These are phyloP conservation scores for Lactifluus hygrophoroides DNA, from an alignment of 768 basidiomycete species.

Conservation along the genomic window DNA sequence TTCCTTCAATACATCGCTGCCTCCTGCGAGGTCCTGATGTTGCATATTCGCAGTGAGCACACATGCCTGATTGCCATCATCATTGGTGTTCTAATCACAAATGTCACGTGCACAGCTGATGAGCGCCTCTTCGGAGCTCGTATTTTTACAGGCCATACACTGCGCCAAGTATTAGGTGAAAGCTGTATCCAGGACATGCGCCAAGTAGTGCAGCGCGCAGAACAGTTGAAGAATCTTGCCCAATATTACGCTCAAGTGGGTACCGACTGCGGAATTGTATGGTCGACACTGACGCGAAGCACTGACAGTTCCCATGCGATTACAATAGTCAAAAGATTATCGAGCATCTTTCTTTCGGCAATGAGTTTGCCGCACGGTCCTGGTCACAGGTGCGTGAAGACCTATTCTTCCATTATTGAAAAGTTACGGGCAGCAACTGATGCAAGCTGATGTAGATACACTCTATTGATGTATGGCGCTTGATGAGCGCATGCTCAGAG, in stretches of 20 bases:
- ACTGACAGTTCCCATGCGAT: not conserved
- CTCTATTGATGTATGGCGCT: not conserved
- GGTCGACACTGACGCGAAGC: not conserved
- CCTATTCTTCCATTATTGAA: not conserved
- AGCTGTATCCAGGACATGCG: slow-evolving; percentile 10
- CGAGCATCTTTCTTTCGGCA: slow-evolving; percentile 1
- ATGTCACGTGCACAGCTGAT: not conserved
- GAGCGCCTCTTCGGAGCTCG: slow-evolving; percentile 2
- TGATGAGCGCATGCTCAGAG: not conserved
- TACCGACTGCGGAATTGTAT: not conserved
- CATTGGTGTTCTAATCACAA: not conserved
- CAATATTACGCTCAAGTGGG: slow-evolving; percentile 5
- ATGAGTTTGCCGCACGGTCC: slow-evolving; percentile 12
- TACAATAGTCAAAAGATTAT: not conserved
- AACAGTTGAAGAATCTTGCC: slow-evolving; percentile 5
- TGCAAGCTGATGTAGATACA: not conserved
- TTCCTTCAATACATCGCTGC: slow-evolving; percentile 13
- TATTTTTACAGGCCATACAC: not conserved
- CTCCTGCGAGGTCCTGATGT: slow-evolving; percentile 6
- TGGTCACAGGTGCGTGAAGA: slow-evolving; percentile 10
- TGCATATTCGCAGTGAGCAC: slow-evolving; percentile 4
- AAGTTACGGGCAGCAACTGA: not conserved
- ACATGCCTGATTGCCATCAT: not conserved
- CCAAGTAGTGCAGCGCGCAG: not conserved
- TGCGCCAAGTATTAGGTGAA: not conserved